phyloP scores from a whole-genome alignment of 768 basidiomycete species.

The Auricularia auricula-judae region DNA sequence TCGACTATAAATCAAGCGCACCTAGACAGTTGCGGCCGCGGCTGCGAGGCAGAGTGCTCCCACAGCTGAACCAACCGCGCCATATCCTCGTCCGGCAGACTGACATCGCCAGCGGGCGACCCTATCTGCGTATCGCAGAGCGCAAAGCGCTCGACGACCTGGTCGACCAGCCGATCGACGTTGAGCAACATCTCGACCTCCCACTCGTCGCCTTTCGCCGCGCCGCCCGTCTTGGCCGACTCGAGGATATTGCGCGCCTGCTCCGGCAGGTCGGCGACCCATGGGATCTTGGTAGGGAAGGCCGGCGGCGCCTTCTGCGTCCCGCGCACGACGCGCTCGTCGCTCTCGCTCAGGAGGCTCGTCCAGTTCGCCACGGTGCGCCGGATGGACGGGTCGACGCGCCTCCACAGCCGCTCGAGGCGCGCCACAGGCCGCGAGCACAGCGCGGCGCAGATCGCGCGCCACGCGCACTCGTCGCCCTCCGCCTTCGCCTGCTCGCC shows the following conservation, averaged over 20 bases:
- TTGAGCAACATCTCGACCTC: conserved; percentile 27
- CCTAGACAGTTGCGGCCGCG: background rate
- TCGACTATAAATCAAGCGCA: background rate
- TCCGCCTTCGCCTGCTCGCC: conserved; percentile 61
- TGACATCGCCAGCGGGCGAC: background rate
- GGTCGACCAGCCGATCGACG: conserved; percentile 12
- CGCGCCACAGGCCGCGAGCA: conserved; percentile 67
- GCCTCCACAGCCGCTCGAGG: conserved; percentile 69
- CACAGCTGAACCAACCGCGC: background rate
- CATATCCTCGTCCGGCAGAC: background rate
- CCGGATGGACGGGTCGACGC: conserved; percentile 45
- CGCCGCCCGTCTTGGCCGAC: conserved; percentile 6
- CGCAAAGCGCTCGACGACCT: background rate
- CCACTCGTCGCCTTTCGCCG: conserved; percentile 34
- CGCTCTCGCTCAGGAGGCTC: background rate
- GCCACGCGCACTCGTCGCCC: conserved; percentile 76
- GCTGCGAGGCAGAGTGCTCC: background rate
- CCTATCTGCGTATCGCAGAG: background rate
- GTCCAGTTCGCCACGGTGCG: conserved; percentile 43
- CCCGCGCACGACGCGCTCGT: background rate
- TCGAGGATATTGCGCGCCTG: conserved; percentile 23
- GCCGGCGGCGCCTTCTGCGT: conserved; percentile 22
- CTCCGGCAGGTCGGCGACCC: conserved; percentile 43
- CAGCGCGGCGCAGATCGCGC: conserved; percentile 57
- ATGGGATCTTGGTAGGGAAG: conserved; percentile 46